A percentile compares a stretch with the other conserved stretches of the same genome.
Evolutionary conservation across 768 basidiomycete genomes (phyloP).

Genomic region (Mycena floridula): DNA sequence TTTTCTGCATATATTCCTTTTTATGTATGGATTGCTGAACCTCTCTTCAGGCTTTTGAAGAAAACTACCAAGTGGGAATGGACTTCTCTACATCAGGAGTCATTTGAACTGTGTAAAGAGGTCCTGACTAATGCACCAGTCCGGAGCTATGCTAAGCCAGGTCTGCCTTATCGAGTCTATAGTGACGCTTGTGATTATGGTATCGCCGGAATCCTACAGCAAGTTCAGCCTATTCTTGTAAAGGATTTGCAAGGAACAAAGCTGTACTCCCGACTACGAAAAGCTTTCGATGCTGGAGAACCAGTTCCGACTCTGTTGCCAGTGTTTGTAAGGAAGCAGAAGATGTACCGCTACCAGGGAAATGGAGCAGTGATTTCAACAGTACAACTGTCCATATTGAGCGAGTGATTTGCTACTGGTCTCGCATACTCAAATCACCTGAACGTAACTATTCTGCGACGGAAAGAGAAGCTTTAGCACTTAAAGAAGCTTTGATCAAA

Average conservation of each 20-base stretch:
- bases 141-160: constrained; percentile 16
- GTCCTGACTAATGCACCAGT: neutral
- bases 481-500: too few species aligned
- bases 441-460: too few species aligned
- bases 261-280: constrained; percentile 15
- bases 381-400: constrained; percentile 25
- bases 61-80: neutral
- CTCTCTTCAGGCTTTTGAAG: neutral
- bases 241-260: constrained; percentile 23
- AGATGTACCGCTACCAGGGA: constrained; percentile 10
- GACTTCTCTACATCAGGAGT: too few species aligned
- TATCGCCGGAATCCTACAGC: constrained; percentile 22
- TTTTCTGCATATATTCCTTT: neutral
- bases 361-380: constrained; percentile 20
- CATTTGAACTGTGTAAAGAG: too few species aligned
- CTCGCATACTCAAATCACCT: constrained; percentile 18
- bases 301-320: constrained; percentile 16
- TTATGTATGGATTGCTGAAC: neutral
- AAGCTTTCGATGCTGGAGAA: constrained; percentile 13
- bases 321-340: constrained; percentile 11
- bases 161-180: too few species aligned
- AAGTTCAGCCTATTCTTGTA: constrained; percentile 28
- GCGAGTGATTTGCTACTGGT: constrained; percentile 24
- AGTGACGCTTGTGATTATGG: too few species aligned
- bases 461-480: constrained; percentile 29